Evolutionary conservation across 768 basidiomycete genomes (phyloP).

Genomic region (Mycena rosella): DNA sequence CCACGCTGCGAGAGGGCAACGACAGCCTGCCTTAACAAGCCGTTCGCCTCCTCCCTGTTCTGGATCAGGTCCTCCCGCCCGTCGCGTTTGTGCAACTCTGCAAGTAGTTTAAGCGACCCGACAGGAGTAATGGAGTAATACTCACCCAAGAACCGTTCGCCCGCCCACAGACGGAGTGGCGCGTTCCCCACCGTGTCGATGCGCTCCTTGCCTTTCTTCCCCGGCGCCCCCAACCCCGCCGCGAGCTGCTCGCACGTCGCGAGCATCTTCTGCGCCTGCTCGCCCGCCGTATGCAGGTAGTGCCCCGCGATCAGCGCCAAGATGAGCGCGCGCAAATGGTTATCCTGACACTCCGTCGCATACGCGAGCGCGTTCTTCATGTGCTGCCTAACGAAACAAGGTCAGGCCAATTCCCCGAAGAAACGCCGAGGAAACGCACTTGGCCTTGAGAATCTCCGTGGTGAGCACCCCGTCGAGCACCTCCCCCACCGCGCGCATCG

Average conservation of each 20-base stretch:
- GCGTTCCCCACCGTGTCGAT: conserved; percentile 68
- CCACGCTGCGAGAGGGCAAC: conserved; percentile 20
- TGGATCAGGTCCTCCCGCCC: conserved; percentile 62
- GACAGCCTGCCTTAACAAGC: conserved; percentile 37
- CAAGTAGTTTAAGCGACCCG: conserved; percentile 3
- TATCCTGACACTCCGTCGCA: conserved; percentile 72
- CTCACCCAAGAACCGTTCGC: conserved; percentile 75
- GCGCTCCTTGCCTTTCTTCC: conserved; percentile 38
- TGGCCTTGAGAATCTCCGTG: conserved; percentile 69
- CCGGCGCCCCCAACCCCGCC: conserved; percentile 71
- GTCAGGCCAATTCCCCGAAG: conserved; percentile 26
- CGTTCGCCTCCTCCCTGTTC: conserved; percentile 63
- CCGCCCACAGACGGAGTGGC: conserved; percentile 77
- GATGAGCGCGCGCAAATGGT: conserved; percentile 78
- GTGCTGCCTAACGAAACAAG: conserved; percentile 59
- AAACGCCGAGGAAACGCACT: conserved; percentile 57
- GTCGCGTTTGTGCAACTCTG: conserved; percentile 71
- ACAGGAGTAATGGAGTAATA: conserved; percentile 24
- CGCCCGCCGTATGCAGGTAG: conserved; percentile 76
- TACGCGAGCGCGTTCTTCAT: conserved; percentile 71
- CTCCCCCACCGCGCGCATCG: conserved; percentile 66
- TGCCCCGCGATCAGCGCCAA: conserved; percentile 77
- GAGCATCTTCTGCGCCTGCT: conserved; percentile 77
- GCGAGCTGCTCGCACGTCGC: conserved; percentile 77
- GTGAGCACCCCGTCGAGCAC: conserved; percentile 67